Conservation (phyloP, 495 filamentous ascomycete genomes). For the Hypomontagnella submonticulosa region DNA sequence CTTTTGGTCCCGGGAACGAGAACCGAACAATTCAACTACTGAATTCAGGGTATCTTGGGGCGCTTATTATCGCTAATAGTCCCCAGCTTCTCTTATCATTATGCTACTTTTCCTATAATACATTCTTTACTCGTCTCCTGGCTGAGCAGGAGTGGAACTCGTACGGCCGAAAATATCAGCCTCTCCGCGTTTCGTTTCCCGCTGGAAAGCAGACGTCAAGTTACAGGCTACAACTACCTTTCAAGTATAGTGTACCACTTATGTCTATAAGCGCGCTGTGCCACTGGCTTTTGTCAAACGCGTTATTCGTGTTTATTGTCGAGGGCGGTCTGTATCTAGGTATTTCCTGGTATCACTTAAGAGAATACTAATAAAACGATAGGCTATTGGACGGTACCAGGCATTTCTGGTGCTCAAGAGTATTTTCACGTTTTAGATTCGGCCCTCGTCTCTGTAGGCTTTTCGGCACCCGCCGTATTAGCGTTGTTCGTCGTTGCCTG, state of each 20-base stretch:
- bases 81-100: slow-evolving; percentile 35
- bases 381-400: not conserved
- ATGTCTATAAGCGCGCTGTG: slow-evolving; percentile 39
- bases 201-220: slow-evolving; percentile 25
- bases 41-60: slow-evolving; percentile 4
- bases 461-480: slow-evolving; percentile 6
- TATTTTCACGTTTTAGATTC: slow-evolving; percentile 6
- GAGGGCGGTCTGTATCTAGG: slow-evolving; percentile 5
- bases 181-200: slow-evolving; percentile 36
- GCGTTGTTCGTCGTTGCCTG: slow-evolving; percentile 6
- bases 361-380: not conserved
- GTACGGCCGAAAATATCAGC: slow-evolving; percentile 12
- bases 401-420: not conserved
- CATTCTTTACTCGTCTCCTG: slow-evolving; percentile 27
- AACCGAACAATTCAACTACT: not conserved
- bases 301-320: slow-evolving; percentile 15
- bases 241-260: slow-evolving; percentile 35
- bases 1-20: slow-evolving; percentile 6
- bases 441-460: slow-evolving; percentile 1
- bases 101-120: slow-evolving; percentile 35
- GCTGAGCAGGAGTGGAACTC: slow-evolving; percentile 35
- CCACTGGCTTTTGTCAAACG: slow-evolving; percentile 42
- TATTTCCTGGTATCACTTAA: not conserved
- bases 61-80: slow-evolving; percentile 18
- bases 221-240: slow-evolving; percentile 32